A percentile compares a stretch with the other conserved stretches of the same genome.
phyloP scores from a whole-genome alignment of 1,139 yeast species.

The Sugiyamaella neomexicana region DNA sequence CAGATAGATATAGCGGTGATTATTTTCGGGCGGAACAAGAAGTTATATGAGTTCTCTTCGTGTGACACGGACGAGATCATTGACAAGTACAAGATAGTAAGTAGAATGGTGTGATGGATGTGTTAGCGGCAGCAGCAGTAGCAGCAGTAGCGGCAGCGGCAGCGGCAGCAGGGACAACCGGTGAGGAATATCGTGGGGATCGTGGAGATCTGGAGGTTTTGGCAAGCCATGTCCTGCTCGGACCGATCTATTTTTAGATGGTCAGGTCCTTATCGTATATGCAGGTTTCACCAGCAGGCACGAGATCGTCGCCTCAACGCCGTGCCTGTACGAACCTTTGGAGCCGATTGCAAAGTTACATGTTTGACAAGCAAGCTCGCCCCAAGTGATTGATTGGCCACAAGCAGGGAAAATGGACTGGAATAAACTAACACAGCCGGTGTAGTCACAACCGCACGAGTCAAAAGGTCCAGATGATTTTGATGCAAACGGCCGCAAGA shows the following conservation, averaged over 20 bases:
- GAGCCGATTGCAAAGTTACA: too few species aligned
- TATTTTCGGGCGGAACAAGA: constrained; percentile 81
- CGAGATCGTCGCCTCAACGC: neutral
- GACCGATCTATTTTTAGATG: constrained; percentile 5
- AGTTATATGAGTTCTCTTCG: constrained; percentile 78
- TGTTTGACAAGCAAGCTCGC: too few species aligned
- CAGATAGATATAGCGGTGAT: constrained; percentile 92
- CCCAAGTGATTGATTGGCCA: too few species aligned
- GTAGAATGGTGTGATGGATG: constrained; percentile 21
- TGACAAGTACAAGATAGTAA: constrained; percentile 49
- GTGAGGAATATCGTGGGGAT: too few species aligned
- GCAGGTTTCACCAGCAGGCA: neutral
- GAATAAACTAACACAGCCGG: constrained; percentile 16
- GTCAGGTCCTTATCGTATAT: neutral
- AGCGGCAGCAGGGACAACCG: too few species aligned
- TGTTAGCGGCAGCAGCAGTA: too few species aligned
- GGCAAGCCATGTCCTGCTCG: neutral
- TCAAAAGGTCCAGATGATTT: constrained; percentile 35
- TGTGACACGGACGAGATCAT: constrained; percentile 65
- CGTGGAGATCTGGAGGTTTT: too few species aligned
- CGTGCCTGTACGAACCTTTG: neutral
- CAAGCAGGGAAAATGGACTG: too few species aligned
- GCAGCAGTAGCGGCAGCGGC: too few species aligned
- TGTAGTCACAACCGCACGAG: constrained; percentile 37
- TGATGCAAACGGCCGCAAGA: constrained; percentile 24